A percentile compares a stretch with the other conserved stretches of the same genome.
phyloP scores from a whole-genome alignment of 331 rosid species.

The Acacia pycnantha region DNA sequence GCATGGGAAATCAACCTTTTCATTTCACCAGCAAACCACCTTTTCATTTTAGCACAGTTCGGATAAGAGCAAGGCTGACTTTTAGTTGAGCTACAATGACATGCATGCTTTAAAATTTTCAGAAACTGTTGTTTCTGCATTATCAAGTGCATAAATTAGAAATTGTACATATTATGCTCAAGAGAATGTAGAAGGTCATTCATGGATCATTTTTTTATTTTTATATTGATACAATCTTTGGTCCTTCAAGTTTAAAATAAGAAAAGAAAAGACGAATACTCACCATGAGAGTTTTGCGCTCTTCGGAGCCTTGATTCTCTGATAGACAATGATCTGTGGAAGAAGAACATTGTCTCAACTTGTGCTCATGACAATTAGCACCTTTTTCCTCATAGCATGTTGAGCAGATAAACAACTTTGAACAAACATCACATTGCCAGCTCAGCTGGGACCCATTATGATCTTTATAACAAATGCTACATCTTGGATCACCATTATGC shows the following conservation, averaged over 20 bases:
- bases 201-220: not conserved
- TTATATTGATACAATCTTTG: too few species aligned
- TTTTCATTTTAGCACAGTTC: constrained; percentile 24
- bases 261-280: not conserved
- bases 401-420: constrained; percentile 38
- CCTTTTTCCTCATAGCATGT: constrained; percentile 43
- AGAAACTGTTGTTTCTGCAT: constrained; percentile 29
- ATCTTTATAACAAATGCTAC: constrained; percentile 42
- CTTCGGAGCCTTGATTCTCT: constrained; percentile 15
- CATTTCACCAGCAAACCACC: not conserved
- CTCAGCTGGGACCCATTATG: constrained; percentile 17
- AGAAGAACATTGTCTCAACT: constrained; percentile 30
- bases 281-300: constrained; percentile 20
- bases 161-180: not conserved
- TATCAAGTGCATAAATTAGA: not conserved
- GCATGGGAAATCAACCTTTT: constrained; percentile 47
- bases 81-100: constrained; percentile 22
- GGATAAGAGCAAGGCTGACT: constrained; percentile 38
- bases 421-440: constrained; percentile 51
- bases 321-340: not conserved
- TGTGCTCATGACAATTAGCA: constrained; percentile 42
- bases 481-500: constrained; percentile 16
- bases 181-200: not conserved
- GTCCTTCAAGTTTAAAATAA: too few species aligned
- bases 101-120: constrained; percentile 36